Conservation (phyloP, 2,329 filamentous ascomycete species). For the Coniochaeta sp. region DNA sequence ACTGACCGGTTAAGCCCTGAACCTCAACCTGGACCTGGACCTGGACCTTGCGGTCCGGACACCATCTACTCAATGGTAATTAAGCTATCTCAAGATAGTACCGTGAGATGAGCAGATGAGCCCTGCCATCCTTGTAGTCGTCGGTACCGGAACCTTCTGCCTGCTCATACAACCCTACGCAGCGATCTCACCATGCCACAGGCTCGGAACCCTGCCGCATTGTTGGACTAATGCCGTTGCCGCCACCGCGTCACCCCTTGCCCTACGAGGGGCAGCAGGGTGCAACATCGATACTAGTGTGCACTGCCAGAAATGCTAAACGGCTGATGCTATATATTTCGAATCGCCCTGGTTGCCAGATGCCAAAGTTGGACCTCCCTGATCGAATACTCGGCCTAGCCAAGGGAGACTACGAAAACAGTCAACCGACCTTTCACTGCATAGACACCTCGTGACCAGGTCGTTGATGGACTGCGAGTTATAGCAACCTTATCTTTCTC, state of each 20-base stretch:
- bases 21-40: not conserved
- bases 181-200: not conserved
- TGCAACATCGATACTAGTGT: not conserved
- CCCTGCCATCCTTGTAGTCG: not conserved
- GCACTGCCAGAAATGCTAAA: not conserved
- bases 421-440: not conserved
- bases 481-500: not conserved
- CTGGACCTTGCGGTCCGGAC: not conserved
- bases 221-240: not conserved
- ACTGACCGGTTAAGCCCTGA: not conserved
- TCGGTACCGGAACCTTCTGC: not conserved
- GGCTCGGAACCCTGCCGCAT: not conserved
- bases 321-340: not conserved
- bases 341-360: not conserved
- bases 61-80: conserved; percentile 1
- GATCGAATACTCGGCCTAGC: not conserved
- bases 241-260: not conserved
- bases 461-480: not conserved
- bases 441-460: not conserved
- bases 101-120: not conserved
- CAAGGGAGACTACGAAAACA: not conserved
- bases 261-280: not conserved
- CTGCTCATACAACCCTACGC: not conserved
- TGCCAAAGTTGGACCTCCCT: not conserved
- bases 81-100: not conserved